Base-by-base conservation (phyloP, 108 stramenopile genomes). In the Cyclotella kingstonii region DNA sequence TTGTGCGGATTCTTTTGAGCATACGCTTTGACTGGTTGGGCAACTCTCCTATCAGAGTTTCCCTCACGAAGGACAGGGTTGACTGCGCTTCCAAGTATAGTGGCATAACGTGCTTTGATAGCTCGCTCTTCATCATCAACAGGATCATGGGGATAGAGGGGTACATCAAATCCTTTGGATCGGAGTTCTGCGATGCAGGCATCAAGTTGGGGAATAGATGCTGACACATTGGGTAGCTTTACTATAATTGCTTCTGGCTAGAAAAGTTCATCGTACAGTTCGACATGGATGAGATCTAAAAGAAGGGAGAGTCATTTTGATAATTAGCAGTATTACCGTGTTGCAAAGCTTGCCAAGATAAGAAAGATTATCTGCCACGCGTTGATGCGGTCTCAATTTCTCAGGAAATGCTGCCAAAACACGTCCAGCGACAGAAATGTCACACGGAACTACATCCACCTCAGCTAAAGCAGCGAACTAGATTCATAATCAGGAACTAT, bases 1-100 rank as follows among this genome's bases (percentile, higher is more conserved):
- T 85, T 90, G 73, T 94, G 92, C 18, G 95, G 95, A 69, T 96
- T 96, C 84, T 91, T 93, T 76, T 90, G 84, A 15, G 95, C 95
- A 68, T 94, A 96, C 5, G 80, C 82, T 79, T 96, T 96, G 63
- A 96, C 95, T 23, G 95, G 91, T 22, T 79, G 68, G 5, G 95
- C 95, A 1, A 94, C 95, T 5, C 95, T 80, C 11, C 95, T 82
- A 76, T 96, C 95, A 29, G 83, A 85, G 70, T 96, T 96, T 9
- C 95, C 95, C 45, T 96, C 95, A 7, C 95, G 78, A 50, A 96
- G 74, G 25, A 96, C 95, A 8, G 95, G 95, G 54, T 96, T 96
- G 40, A 96, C 95, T 5, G 95, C 95, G 49, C 70, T 75, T 39
- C 95, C 95, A 54, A 94, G 86, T 23, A 96, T 76, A 15, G 72